Conservation (phyloP, 1,139 yeast genomes). For the Yarrowia galli region DNA sequence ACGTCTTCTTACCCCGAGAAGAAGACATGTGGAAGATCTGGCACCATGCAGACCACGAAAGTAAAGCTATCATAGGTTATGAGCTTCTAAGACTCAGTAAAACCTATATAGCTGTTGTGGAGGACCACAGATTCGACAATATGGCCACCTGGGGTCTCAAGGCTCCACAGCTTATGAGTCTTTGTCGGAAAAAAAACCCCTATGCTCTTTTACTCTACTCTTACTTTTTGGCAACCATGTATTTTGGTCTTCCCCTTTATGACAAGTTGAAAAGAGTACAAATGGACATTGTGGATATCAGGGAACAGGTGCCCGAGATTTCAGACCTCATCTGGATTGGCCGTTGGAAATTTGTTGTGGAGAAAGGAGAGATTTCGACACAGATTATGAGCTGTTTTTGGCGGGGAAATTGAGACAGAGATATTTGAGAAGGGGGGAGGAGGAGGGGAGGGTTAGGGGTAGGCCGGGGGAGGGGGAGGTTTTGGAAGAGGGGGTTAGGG, state of each 20-base stretch:
- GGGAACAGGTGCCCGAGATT: neutral
- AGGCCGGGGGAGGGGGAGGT: neutral
- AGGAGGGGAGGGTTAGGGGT: neutral
- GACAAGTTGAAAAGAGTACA: neutral
- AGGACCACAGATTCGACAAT: conserved; percentile 1
- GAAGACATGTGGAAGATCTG: conserved; percentile 28
- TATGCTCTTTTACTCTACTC: neutral
- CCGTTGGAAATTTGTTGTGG: conserved; percentile 1
- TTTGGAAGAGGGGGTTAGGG: neutral
- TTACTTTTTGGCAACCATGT: neutral
- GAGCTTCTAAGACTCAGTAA: neutral
- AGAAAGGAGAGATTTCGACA: neutral
- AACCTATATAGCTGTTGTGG: neutral
- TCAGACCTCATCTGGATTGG: conserved; percentile 20
- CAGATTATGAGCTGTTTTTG: neutral
- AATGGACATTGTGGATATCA: neutral
- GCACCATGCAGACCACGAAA: neutral
- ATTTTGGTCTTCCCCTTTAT: neutral
- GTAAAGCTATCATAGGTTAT: neutral
- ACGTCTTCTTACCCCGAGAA: neutral
- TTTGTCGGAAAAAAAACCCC: conserved; percentile 3
- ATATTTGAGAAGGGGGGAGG: neutral
- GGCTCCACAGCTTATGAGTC: neutral
- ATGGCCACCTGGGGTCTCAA: neutral
- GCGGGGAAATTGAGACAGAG: neutral